phyloP scores from a whole-genome alignment of 331 rosid species.

The Malus hybrid region DNA sequence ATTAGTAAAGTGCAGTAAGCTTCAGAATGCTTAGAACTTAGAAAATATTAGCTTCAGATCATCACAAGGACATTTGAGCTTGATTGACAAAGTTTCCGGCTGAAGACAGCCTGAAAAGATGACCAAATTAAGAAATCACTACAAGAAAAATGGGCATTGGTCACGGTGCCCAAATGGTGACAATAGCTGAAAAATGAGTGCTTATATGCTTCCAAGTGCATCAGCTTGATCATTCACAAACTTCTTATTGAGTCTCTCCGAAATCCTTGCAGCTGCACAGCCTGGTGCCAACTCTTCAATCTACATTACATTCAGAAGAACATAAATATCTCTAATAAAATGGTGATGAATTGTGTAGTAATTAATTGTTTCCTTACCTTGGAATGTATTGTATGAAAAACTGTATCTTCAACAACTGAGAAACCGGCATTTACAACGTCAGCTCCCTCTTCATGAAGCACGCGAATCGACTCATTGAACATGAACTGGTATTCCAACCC shows the following conservation, averaged over 20 bases:
- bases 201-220: slow-evolving; percentile 1
- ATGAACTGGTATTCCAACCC: slow-evolving; percentile 47
- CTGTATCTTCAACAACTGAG: slow-evolving; percentile 27
- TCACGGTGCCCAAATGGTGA: too few species aligned
- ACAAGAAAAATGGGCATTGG: too few species aligned
- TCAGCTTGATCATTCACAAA: slow-evolving; percentile 20
- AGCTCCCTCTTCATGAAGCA: slow-evolving; percentile 54
- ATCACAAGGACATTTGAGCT: too few species aligned
- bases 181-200: too few species aligned
- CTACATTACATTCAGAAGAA: slow-evolving; percentile 15
- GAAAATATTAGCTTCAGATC: too few species aligned
- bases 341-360: too few species aligned
- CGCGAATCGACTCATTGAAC: slow-evolving; percentile 45
- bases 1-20: too few species aligned
- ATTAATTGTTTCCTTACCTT: slow-evolving; percentile 22
- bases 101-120: too few species aligned
- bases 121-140: too few species aligned
- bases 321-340: too few species aligned
- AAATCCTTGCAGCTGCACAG: slow-evolving; percentile 35
- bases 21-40: too few species aligned
- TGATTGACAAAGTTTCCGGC: too few species aligned
- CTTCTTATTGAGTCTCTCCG: slow-evolving; percentile 37
- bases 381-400: slow-evolving; percentile 56
- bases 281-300: slow-evolving; percentile 23
- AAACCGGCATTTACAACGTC: slow-evolving; percentile 57